Conservation (phyloP, 352 stramenopile genomes). For the Pythium apleroticum region DNA sequence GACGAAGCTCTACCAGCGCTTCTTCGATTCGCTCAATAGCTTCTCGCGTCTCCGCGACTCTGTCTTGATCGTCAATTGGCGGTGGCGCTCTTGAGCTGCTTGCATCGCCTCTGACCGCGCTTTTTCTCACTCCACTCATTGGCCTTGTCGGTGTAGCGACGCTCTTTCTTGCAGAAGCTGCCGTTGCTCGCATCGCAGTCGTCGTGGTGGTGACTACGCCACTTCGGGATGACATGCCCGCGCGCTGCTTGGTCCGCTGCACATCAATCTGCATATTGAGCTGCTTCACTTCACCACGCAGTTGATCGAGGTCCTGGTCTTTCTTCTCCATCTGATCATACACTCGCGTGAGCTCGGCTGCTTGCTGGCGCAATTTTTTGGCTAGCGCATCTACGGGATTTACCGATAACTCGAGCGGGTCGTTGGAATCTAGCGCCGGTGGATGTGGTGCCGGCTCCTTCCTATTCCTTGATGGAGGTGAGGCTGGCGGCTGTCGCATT, state of each 20-base stretch:
- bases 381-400: slow-evolving; percentile 65
- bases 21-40: slow-evolving; percentile 43
- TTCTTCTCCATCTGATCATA: slow-evolving; percentile 74
- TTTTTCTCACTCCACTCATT: not conserved
- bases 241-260: slow-evolving; percentile 26
- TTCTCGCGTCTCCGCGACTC: slow-evolving; percentile 30
- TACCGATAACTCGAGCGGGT: slow-evolving; percentile 17
- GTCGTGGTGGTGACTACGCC: not conserved
- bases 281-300: slow-evolving; percentile 39
- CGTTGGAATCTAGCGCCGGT: slow-evolving; percentile 18
- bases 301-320: slow-evolving; percentile 37
- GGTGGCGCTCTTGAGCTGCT: not conserved
- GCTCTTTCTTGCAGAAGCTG: not conserved
- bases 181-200: not conserved
- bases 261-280: slow-evolving; percentile 50
- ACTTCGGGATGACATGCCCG: slow-evolving; percentile 4
- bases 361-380: slow-evolving; percentile 74
- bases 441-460: not conserved
- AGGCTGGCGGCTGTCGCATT: not conserved
- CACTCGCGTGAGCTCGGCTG: slow-evolving; percentile 61
- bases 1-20: slow-evolving; percentile 37
- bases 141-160: not conserved
- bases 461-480: slow-evolving; percentile 2
- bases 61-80: not conserved
- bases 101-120: not conserved